Conservation (phyloP, 2,329 filamentous ascomycete species). For the Lachnellula arida region DNA sequence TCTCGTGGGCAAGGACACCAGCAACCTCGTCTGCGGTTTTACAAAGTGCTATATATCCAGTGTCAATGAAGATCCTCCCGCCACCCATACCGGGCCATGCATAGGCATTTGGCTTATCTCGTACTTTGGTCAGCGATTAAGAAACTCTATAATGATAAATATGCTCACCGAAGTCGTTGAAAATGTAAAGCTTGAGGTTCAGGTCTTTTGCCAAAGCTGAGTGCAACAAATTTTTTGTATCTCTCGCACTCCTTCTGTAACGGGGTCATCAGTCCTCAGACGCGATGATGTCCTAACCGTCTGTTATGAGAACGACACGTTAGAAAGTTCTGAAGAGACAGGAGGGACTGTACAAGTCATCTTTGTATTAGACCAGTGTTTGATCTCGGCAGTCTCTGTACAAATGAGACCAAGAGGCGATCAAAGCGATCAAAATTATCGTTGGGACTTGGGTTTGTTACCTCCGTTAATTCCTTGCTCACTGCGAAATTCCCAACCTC, state of each 20-base stretch:
- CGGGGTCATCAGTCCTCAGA: background rate
- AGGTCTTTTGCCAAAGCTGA: background rate
- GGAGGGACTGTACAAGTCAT: no score
- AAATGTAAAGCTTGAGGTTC: constrained; percentile 4
- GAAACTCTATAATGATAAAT: background rate
- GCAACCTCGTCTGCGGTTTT: constrained; percentile 4
- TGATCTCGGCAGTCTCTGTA: no score
- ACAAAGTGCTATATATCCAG: background rate
- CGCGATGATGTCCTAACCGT: background rate
- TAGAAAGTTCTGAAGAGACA: background rate
- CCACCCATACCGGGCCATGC: background rate
- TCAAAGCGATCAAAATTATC: background rate
- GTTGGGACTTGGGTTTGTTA: no score
- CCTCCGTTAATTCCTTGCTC: no score
- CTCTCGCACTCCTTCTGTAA: background rate
- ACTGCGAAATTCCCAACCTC: background rate
- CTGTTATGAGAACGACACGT: background rate
- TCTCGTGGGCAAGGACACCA: constrained; percentile 5
- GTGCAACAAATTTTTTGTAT: background rate
- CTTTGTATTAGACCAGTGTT: no score
- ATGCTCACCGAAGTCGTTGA: constrained; percentile 4
- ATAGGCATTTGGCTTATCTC: constrained; percentile 1
- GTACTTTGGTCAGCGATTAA: background rate
- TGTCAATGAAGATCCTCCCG: constrained; percentile 7
- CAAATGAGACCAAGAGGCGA: no score